Evolutionary conservation across 1,284 basidiomycete species (phyloP), one percentile per base, ranked within the genome.

Genomic region (Mycosarcoma maydis): DNA sequence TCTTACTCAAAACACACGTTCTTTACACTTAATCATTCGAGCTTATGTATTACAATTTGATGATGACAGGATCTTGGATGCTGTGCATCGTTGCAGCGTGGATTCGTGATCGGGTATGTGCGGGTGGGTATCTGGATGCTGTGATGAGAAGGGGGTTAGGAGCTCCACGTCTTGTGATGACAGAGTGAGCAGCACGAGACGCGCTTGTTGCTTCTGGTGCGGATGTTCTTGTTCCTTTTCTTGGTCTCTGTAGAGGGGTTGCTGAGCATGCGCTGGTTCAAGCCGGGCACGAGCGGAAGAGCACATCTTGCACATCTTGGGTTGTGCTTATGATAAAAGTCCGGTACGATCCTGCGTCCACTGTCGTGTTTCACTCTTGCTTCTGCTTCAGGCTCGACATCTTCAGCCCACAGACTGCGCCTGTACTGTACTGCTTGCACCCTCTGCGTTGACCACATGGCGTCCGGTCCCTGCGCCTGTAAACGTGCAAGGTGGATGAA

Each of bases 251-350:
- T n/a, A n/a, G n/a, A n/a, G n/a, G n/a, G n/a, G n/a, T n/a, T n/a
- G n/a, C 20, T 33, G n/a, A 49, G 14, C 1, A 54, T 38, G 4
- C 44, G 10, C 30, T 38, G 34, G 29, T 67, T 67, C 40, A 60
- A 23, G 1, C 57, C 64, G 0, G 57, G 32, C 1, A 67, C 37
- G 3, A 60, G 40, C 0, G 64, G 64, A 11, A 67, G 38, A 0
- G 44, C 41, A 19, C 61, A 65, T 13, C 46, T 37, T 4, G 10
- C 4, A 14, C 61, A 65, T 16, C 61, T 48, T 13, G 24, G 26
- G n/a, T 65, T 65, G 8, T 65, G 61, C 24, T 42, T 48, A 20
- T 65, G 34, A 14, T 65, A 70, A 24, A 60, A 70, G 11, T 53
- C 56, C 11, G 66, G 60, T 4, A 69, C 47, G 0, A 60, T 23